Evolutionary conservation across 495 filamentous ascomycete species (phyloP), one percentile per base, ranked within the genome.

Genomic region (Staphylotrichum tortipilum): DNA sequence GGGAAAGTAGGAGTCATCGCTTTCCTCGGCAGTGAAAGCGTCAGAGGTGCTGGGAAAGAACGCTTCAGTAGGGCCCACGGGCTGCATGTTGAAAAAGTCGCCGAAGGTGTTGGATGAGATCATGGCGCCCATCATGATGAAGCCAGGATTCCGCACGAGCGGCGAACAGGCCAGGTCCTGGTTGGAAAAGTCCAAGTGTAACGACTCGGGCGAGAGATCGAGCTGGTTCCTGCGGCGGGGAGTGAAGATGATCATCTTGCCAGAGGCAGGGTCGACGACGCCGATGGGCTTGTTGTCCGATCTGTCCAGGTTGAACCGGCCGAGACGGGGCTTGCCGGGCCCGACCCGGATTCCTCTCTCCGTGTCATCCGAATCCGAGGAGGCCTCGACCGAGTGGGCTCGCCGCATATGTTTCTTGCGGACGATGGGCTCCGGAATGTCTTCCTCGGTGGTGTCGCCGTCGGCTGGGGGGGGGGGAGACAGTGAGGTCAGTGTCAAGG

Each of bases 361-460:
- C 7, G 70, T 68, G 44, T 73, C n/a, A n/a, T n/a, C 73, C 36
- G 70, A 73, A 29, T 72, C 71, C 4, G 71, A 76, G 31, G 61
- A 66, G 15, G 65, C 58, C 46, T 67, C 69, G 22, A 55, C 54
- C 19, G 53, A 24, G 47, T 62, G 57, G 43, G 66, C 58, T 56
- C 75, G 65, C 33, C 68, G 66, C 54, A 71, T 61, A 58, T 70
- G 64, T 57, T 77, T 82, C 51, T 77, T 76, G 31, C 81, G 81
- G 72, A 62, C 72, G 65, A 57, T 56, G 17, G 68, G 70, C 48
- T 73, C 78, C 40, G 80, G 80, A 6, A 82, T 70, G 46, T 89
- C 86, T 69, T 91, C 87, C 58, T 91, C 87, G 55, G 86, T 91
- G 31, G 87, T 90, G 55, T 89, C 86, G 46, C 86, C 86, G 68